Evolutionary conservation across 257 asterid species (phyloP).

Genomic region (Fraxinus pennsylvanica): DNA sequence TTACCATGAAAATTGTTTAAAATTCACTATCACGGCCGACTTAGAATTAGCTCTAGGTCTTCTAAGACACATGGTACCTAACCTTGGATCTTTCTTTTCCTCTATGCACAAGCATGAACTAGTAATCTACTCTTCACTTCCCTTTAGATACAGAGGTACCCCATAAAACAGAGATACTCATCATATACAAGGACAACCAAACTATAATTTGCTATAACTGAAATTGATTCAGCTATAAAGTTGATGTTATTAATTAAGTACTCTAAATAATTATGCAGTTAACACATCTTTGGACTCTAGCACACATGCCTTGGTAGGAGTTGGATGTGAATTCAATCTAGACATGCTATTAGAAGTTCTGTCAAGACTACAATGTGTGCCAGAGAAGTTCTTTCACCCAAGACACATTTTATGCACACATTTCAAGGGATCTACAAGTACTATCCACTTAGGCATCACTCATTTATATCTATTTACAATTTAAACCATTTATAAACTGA

Average conservation of each 20-base stretch:
- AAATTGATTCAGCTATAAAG: background rate
- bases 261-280: background rate
- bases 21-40: background rate
- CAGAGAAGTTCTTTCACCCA: background rate
- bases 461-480: too few relatives aligned
- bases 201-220: background rate
- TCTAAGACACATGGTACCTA: background rate
- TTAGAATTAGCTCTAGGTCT: background rate
- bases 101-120: background rate
- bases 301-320: background rate
- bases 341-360: background rate
- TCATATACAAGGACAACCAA: background rate
- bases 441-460: too few relatives aligned
- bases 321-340: conserved; percentile 15
- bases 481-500: too few relatives aligned
- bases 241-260: background rate
- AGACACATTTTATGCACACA: too few relatives aligned
- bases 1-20: background rate
- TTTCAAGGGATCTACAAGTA: too few relatives aligned
- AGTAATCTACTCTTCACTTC: background rate
- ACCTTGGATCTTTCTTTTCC: background rate
- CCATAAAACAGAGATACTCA: background rate
- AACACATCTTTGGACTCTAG: background rate
- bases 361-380: background rate
- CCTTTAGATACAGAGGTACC: background rate